These are phyloP conservation scores for Calendula officinalis DNA, from an alignment of 129 eudicot genomes.

Conservation along the genomic window DNA sequence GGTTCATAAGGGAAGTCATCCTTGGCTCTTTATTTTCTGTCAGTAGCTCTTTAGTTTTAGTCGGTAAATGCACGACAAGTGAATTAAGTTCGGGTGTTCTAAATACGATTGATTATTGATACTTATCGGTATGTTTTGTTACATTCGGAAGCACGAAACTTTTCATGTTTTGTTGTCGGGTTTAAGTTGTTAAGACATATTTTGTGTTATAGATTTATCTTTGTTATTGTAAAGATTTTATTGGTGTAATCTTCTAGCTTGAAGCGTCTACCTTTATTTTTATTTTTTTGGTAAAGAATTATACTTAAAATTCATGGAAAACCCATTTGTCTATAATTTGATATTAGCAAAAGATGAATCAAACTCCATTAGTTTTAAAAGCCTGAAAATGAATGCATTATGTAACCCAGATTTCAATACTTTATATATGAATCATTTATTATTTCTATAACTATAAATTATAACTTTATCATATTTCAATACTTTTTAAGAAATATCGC, in stretches of 20 bases:
- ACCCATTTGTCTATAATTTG: too few species aligned
- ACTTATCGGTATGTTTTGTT: constrained; percentile 6
- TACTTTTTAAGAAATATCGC: too few species aligned
- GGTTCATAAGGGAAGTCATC: constrained; percentile 75
- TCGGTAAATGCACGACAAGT: background rate
- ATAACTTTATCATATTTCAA: too few species aligned
- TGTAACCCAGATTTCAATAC: too few species aligned
- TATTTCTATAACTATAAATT: too few species aligned
- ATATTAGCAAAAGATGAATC: too few species aligned
- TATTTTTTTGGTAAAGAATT: too few species aligned
- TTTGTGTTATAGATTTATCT: background rate
- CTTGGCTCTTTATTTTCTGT: constrained; percentile 70
- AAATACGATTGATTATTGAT: background rate
- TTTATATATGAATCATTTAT: too few species aligned
- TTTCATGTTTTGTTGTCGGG: background rate
- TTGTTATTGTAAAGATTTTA: background rate
- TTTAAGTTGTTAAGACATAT: background rate
- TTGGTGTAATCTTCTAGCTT: background rate
- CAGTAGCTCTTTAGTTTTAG: constrained; percentile 20
- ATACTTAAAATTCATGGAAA: too few species aligned
- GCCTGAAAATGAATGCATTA: too few species aligned
- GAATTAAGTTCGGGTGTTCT: constrained; percentile 9
- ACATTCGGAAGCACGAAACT: constrained; percentile 6
- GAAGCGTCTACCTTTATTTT: background rate
- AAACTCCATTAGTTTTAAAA: too few species aligned